A percentile compares a stretch with the other conserved stretches of the same genome.
Conservation (phyloP, 1,284 basidiomycete species). For the Cutaneotrichosporon sp. region DNA sequence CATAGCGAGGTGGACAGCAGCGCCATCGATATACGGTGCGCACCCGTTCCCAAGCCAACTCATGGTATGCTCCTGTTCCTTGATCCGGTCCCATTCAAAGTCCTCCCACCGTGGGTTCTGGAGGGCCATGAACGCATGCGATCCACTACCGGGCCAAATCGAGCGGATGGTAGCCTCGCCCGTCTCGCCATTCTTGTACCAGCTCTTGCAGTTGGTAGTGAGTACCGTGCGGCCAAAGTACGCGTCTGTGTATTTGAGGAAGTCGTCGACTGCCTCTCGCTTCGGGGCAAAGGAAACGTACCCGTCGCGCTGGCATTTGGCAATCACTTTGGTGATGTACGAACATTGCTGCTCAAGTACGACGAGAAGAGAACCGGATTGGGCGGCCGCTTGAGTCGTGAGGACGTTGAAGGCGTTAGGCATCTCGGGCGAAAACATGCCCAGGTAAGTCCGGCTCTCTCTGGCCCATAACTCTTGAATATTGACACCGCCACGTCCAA, state of each 20-base stretch:
- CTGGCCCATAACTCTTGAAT: constrained; percentile 39
- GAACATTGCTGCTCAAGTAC: constrained; percentile 29
- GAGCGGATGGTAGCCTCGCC: constrained; percentile 23
- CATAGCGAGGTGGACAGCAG: constrained; percentile 16
- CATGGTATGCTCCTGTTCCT: constrained; percentile 11
- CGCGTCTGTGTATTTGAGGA: constrained; percentile 32
- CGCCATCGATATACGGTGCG: constrained; percentile 10
- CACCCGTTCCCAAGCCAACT: constrained; percentile 20
- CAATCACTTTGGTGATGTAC: constrained; percentile 23
- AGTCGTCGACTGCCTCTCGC: constrained; percentile 37
- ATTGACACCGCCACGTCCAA: constrained; percentile 28
- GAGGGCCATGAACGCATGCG: constrained; percentile 30
- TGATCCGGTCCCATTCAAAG: constrained; percentile 25
- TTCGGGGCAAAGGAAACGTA: constrained; percentile 28
- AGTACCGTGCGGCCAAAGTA: constrained; percentile 34
- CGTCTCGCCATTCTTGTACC: constrained; percentile 31
- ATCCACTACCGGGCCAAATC: constrained; percentile 30
- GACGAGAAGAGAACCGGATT: constrained; percentile 17
- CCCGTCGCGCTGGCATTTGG: constrained; percentile 21
- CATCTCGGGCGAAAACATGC: constrained; percentile 35
- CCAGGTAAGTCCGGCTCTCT: constrained; percentile 35
- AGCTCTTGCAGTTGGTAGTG: constrained; percentile 32
- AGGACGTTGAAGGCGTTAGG: constrained; percentile 33
- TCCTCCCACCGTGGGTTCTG: constrained; percentile 44
- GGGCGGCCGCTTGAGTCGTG: constrained; percentile 14